Base-by-base conservation (phyloP, 306 rosid genomes). In the Chamaecrista fasciculata region DNA sequence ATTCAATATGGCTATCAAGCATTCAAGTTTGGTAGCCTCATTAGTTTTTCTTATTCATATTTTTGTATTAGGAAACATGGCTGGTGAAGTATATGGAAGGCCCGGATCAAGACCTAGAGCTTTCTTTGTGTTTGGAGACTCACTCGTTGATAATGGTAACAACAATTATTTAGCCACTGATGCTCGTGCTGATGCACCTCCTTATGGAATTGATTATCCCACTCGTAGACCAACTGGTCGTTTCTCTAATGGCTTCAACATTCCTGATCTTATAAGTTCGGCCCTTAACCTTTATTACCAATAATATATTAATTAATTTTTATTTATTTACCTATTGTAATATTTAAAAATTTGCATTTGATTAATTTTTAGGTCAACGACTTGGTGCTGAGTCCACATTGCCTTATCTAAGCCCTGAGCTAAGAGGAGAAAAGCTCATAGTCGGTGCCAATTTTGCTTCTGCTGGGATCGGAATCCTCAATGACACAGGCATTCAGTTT, bases 391-490 rank as follows among this genome's bases (percentile, higher is more conserved):
- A 83, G 19, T 37, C 89, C 0, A 76, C 80, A 26, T 71, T 87
- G 84, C 91, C 96, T 11, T 90, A 90, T 80, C 72, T 90, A 81
- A 87, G 94, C 69, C 94, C 94, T 18, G 24, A 57, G n/a, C 59
- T 87, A 62, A 80, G 77, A 24, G 91, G 94, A 39, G 75, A 80
- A 5, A 79, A 69, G 76, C 85, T 90, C 46, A 83, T 87, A 8
- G 46, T 43, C n/a, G 94, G 96, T 23, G 96, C 96, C 52, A 90
- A 90, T 74, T 90, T 90, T 67, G 96, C 96, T 62, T 87, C 93
- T 0, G 93, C 89, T 21, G 93, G 96, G 53, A 83, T 90, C 10
- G 96, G 96, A 67, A 87, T 90, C 33, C 94, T 87, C 23, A 90
- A 90, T 55, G 96, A 87, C 82, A 87, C 96, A n/a, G 96, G 96